Evolutionary conservation across 768 basidiomycete species (phyloP).

Genomic region (Podaxis sp.): DNA sequence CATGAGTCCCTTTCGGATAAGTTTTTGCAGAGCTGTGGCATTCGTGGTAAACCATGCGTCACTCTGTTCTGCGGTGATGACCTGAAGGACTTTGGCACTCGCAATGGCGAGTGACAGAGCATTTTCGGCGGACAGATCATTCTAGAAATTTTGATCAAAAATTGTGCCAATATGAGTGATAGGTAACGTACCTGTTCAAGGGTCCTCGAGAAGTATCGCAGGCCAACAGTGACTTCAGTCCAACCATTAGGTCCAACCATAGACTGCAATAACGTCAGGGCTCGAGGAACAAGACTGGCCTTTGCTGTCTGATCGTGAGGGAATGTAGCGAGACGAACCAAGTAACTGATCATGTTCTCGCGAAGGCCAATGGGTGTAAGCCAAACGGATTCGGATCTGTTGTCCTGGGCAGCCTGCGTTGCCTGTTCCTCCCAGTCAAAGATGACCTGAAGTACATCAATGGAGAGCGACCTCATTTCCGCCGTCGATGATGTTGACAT

Average conservation of each 20-base stretch:
- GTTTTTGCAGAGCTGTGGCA: conserved; percentile 68
- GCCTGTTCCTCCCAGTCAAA: conserved; percentile 90
- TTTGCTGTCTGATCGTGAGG: conserved; percentile 51
- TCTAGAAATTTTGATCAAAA: conserved; percentile 37
- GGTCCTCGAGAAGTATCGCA: conserved; percentile 84
- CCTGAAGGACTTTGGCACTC: conserved; percentile 84
- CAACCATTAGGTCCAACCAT: conserved; percentile 85
- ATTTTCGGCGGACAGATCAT: conserved; percentile 67
- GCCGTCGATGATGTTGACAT: conserved; percentile 64
- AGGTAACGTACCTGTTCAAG: conserved; percentile 66
- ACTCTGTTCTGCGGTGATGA: conserved; percentile 79
- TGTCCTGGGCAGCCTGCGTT: conserved; percentile 26
- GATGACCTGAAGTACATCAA: conserved; percentile 90
- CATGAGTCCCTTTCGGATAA: conserved; percentile 84
- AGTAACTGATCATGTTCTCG: conserved; percentile 92
- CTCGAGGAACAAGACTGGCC: conserved; percentile 55
- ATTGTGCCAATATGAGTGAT: neutral
- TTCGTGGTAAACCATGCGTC: conserved; percentile 81
- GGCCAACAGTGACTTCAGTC: conserved; percentile 88
- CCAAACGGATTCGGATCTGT: conserved; percentile 41
- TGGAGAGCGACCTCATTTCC: conserved; percentile 83
- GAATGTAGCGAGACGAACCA: conserved; percentile 85
- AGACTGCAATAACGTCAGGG: conserved; percentile 64
- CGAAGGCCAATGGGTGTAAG: conserved; percentile 74
- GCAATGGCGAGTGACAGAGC: conserved; percentile 70